Evolutionary conservation across 805 yeast species (phyloP).

Genomic region (Saturnispora saitoi): DNA sequence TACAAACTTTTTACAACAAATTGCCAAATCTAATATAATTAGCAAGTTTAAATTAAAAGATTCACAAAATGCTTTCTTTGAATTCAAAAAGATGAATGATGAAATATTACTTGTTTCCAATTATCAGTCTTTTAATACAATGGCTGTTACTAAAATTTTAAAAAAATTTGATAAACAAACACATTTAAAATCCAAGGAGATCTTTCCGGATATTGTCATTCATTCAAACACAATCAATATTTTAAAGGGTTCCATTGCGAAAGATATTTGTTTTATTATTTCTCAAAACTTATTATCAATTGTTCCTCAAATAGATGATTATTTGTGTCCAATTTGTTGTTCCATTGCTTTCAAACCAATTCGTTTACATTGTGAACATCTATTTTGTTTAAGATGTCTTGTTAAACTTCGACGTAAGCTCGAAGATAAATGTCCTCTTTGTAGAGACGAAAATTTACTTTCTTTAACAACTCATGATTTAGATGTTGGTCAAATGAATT

Average conservation of each 20-base stretch:
- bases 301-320: slow-evolving; percentile 70
- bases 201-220: slow-evolving; percentile 33
- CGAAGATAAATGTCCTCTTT: slow-evolving; percentile 60
- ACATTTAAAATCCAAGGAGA: slow-evolving; percentile 36
- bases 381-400: slow-evolving; percentile 66
- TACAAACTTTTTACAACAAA: slow-evolving; percentile 32
- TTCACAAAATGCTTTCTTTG: slow-evolving; percentile 36
- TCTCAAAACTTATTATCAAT: slow-evolving; percentile 45
- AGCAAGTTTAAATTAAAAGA: slow-evolving; percentile 38
- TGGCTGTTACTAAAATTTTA: slow-evolving; percentile 59
- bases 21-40: slow-evolving; percentile 31
- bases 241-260: slow-evolving; percentile 36
- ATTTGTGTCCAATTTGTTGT: slow-evolving; percentile 65
- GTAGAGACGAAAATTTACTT: slow-evolving; percentile 47
- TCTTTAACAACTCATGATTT: slow-evolving; percentile 52
- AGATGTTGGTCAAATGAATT: slow-evolving; percentile 43
- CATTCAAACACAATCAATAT: slow-evolving; percentile 17
- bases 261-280: slow-evolving; percentile 46
- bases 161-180: slow-evolving; percentile 75
- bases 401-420: slow-evolving; percentile 54
- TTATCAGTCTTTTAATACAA: slow-evolving; percentile 52
- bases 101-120: slow-evolving; percentile 48
- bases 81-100: slow-evolving; percentile 46
- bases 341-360: slow-evolving; percentile 68
- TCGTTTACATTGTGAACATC: slow-evolving; percentile 51